phyloP scores from a whole-genome alignment of 1,284 basidiomycete genomes.

The Sphaerobolus stellatus region DNA sequence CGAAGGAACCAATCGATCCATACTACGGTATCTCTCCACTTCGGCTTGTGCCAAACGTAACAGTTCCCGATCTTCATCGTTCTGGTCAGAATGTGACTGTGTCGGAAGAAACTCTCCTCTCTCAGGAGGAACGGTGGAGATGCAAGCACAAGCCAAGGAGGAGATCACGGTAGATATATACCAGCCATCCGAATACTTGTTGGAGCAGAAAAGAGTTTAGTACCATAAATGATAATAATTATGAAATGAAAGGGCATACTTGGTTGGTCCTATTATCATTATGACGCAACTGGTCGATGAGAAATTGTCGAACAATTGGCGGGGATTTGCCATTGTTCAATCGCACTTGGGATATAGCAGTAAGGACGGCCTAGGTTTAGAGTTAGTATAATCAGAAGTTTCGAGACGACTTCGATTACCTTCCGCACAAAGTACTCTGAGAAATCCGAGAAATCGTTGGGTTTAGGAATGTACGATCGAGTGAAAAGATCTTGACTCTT shows the following conservation, averaged over 20 bases:
- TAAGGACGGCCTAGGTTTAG: conserved; percentile 61
- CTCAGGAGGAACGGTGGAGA: conserved; percentile 73
- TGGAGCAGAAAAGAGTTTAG: conserved; percentile 15
- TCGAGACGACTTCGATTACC: conserved; percentile 40
- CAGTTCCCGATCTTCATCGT: conserved; percentile 62
- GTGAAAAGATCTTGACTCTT: conserved; percentile 76
- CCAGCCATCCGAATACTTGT: conserved; percentile 85
- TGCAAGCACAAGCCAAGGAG: conserved; percentile 73
- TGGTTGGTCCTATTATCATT: conserved; percentile 94
- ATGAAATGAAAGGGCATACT: conserved; percentile 44
- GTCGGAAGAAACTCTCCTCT: conserved; percentile 71
- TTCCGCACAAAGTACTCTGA: conserved; percentile 94
- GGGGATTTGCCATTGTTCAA: conserved; percentile 87
- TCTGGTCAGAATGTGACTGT: conserved; percentile 64
- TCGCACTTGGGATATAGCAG: conserved; percentile 81
- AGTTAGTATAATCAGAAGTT: background rate
- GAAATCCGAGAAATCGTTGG: conserved; percentile 92
- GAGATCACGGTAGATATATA: conserved; percentile 90
- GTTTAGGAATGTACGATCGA: conserved; percentile 84
- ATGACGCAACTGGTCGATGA: conserved; percentile 87
- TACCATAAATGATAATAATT: conserved; percentile 12
- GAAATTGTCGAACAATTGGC: conserved; percentile 83
- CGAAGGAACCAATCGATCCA: conserved; percentile 94
- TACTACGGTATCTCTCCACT: conserved; percentile 88
- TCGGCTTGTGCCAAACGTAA: conserved; percentile 74